A percentile compares a stretch with the other conserved stretches of the same genome.
These are phyloP conservation scores for Lactarius quietus DNA, from an alignment of 768 basidiomycete genomes.

Conservation along the genomic window DNA sequence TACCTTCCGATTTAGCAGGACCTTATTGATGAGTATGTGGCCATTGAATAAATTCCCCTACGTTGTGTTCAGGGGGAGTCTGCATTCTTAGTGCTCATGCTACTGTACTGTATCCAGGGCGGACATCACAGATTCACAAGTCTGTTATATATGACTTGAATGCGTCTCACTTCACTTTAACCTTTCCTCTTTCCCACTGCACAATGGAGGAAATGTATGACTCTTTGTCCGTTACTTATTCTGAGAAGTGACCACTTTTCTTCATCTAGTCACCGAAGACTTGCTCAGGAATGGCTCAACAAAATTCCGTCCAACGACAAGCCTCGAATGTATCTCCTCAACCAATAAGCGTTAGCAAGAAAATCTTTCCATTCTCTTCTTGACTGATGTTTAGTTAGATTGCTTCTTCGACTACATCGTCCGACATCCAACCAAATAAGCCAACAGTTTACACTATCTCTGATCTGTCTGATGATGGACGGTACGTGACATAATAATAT, in stretches of 20 bases:
- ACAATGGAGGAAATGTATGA: slow-evolving; percentile 21
- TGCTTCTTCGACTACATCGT: slow-evolving; percentile 12
- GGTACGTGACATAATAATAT: neutral
- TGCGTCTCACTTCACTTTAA: neutral
- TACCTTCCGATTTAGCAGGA: too few relatives aligned
- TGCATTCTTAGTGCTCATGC: too few relatives aligned
- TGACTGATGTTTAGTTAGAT: slow-evolving; percentile 4
- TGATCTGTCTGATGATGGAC: slow-evolving; percentile 31
- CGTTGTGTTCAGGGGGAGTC: too few relatives aligned
- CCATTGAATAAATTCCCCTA: too few relatives aligned
- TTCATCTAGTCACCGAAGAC: slow-evolving; percentile 18
- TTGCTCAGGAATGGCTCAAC: slow-evolving; percentile 12
- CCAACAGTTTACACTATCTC: slow-evolving; percentile 8
- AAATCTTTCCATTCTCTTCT: neutral
- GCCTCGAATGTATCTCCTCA: neutral
- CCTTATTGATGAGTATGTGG: too few relatives aligned
- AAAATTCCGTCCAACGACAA: neutral
- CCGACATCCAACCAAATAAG: neutral
- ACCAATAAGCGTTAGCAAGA: slow-evolving; percentile 6
- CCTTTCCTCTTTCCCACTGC: neutral
- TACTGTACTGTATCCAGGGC: too few relatives aligned
- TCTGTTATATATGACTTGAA: too few relatives aligned
- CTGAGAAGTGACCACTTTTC: neutral
- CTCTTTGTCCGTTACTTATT: neutral
- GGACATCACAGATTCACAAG: too few relatives aligned